Evolutionary conservation across 495 filamentous ascomycete species (phyloP).

Genomic region (Aspergillus steynii): DNA sequence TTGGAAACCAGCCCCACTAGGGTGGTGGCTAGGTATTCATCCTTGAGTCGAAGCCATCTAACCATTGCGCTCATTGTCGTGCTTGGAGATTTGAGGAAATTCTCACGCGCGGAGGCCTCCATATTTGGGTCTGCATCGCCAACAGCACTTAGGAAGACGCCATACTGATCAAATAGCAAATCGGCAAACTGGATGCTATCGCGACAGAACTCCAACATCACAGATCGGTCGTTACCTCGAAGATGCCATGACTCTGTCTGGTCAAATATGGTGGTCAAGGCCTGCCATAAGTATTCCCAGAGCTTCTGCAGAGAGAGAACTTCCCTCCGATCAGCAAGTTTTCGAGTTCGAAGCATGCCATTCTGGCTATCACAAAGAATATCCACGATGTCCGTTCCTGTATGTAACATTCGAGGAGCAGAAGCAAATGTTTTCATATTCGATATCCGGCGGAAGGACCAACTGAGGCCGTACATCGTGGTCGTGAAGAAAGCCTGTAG

Average conservation of each 20-base stretch:
- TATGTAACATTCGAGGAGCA: conserved; percentile 69
- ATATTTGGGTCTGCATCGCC: conserved; percentile 42
- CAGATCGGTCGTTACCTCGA: conserved; percentile 63
- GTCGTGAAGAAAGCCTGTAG: conserved; percentile 63
- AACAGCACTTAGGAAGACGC: conserved; percentile 70
- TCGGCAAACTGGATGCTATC: conserved; percentile 93
- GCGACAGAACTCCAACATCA: conserved; percentile 88
- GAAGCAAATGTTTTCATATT: conserved; percentile 63
- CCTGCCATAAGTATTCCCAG: conserved; percentile 82
- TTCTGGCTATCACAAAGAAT: conserved; percentile 78
- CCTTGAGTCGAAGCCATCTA: conserved; percentile 81
- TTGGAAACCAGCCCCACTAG: conserved; percentile 69
- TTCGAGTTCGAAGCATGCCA: conserved; percentile 72
- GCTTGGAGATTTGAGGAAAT: conserved; percentile 58
- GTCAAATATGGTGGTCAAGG: conserved; percentile 75
- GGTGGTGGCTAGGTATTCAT: conserved; percentile 75
- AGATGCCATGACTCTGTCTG: conserved; percentile 79
- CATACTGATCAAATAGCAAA: conserved; percentile 77
- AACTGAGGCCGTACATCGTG: conserved; percentile 59
- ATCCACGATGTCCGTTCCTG: conserved; percentile 72
- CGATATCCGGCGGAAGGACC: conserved; percentile 58
- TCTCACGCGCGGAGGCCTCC: conserved; percentile 42
- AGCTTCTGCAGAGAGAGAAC: conserved; percentile 64
- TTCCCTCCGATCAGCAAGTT: conserved; percentile 58
- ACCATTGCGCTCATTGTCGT: conserved; percentile 65